Evolutionary conservation across 306 rosid genomes (phyloP).

Genomic region (Alnus glutinosa): DNA sequence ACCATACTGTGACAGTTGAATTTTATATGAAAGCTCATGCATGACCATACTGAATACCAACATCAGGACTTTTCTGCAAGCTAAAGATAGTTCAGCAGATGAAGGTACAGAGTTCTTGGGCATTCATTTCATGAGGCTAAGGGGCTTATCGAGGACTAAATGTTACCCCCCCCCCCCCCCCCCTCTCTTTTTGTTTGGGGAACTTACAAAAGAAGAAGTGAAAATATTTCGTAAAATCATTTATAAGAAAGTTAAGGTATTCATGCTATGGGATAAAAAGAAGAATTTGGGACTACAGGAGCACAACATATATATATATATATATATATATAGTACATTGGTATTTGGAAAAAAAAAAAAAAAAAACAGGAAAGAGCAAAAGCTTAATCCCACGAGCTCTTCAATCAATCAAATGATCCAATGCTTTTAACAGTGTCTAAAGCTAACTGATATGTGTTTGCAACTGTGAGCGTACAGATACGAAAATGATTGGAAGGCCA

Average conservation of each 20-base stretch:
- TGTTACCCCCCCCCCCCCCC: not conserved
- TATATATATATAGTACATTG: not conserved
- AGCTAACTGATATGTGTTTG: not conserved
- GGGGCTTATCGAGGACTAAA: not conserved
- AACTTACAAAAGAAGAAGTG: not conserved
- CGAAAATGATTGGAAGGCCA: not conserved
- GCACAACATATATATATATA: not conserved
- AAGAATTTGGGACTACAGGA: not conserved
- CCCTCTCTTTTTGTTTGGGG: not conserved
- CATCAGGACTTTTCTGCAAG: slow-evolving; percentile 28
- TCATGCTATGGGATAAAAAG: not conserved
- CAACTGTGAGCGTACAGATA: not conserved
- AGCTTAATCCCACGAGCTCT: not conserved
- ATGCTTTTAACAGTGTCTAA: not conserved
- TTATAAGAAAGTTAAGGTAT: not conserved
- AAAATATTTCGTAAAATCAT: no score
- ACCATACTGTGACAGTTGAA: slow-evolving; percentile 34
- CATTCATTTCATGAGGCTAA: slow-evolving; percentile 10
- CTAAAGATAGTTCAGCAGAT: slow-evolving; percentile 24
- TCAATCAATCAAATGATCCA: not conserved
- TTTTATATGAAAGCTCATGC: slow-evolving; percentile 41
- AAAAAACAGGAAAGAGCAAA: not conserved
- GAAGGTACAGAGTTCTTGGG: slow-evolving; percentile 4
- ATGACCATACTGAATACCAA: slow-evolving; percentile 42
- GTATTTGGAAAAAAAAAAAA: not conserved